These are phyloP conservation scores for Chaetomium fimeti DNA, from an alignment of 495 filamentous ascomycete genomes.

Conservation along the genomic window DNA sequence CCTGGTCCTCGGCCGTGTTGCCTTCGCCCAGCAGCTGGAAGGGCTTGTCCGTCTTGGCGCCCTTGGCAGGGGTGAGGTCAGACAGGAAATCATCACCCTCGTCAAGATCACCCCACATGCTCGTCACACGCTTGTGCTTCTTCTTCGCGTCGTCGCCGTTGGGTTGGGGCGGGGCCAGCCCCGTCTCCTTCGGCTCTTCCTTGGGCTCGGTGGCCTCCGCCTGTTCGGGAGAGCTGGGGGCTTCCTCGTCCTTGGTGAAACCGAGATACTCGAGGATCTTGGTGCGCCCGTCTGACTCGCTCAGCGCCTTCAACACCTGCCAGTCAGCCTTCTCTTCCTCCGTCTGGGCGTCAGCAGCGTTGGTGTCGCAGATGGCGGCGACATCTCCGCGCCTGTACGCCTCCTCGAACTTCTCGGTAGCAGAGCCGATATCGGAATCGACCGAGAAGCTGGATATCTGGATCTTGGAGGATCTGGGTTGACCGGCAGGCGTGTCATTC, in stretches of 20 bases:
- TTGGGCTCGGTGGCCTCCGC: conserved; percentile 35
- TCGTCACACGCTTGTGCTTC: conserved; percentile 39
- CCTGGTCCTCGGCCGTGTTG: conserved; percentile 79
- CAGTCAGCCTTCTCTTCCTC: conserved; percentile 95
- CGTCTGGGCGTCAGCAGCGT: conserved; percentile 65
- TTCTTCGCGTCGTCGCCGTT: conserved; percentile 42
- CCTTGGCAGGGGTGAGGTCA: conserved; percentile 55
- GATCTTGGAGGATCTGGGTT: conserved; percentile 68
- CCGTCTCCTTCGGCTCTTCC: conserved; percentile 43
- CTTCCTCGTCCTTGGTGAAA: conserved; percentile 62
- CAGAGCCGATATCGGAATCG: conserved; percentile 77
- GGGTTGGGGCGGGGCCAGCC: conserved; percentile 43
- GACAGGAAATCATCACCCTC: conserved; percentile 87
- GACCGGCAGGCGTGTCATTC: conserved; percentile 54
- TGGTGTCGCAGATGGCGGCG: conserved; percentile 73
- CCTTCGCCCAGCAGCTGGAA: conserved; percentile 70
- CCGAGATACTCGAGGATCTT: conserved; percentile 84
- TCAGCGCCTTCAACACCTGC: conserved; percentile 87
- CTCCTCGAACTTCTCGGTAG: conserved; percentile 82
- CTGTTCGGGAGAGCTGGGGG: conserved; percentile 47
- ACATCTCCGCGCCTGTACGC: conserved; percentile 77
- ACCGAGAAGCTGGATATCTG: conserved; percentile 84
- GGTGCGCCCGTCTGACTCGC: conserved; percentile 74
- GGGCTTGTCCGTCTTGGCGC: conserved; percentile 52
- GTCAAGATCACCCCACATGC: conserved; percentile 59